Base-by-base conservation (phyloP, 2,329 filamentous ascomycete species). In the Furcasterigmium furcatum region DNA sequence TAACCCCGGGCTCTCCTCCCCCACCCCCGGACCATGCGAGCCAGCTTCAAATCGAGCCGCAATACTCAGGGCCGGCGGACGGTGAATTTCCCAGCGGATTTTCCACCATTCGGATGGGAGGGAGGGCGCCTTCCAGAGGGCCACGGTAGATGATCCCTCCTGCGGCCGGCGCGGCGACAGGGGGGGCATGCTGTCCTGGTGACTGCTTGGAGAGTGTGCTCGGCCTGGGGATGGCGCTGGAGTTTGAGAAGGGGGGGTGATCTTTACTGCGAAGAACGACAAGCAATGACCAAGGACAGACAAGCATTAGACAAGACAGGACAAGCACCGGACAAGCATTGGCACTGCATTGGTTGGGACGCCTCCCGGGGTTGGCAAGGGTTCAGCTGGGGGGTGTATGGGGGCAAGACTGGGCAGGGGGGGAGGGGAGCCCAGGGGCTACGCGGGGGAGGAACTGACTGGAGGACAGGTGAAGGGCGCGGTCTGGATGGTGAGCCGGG, bases 71-170 rank as follows among this genome's bases (percentile, higher is more conserved):
- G 49, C 50, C 49, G n/a, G n/a, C n/a, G 50, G 50, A 51, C 41
- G 48, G 45, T 21, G 38, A 50, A 52, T 52, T 46, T 9, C 48
- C 48, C 48, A 48, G 43, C 16, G 24, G 43, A 46, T 50, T 52
- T 52, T 50, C 50, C 50, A 50, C 50, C 50, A 52, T 46, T 48
- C 50, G 50, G 41, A 45, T 14, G 29, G 2, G 24, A 29, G 30
- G 40, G 10, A 21, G 20, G 27, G 38, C 21, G 38, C 25, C 38
- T n/a, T n/a, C 38, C 20, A 16, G 32, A 18, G 32, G 32, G 32
- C 9, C 18, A 13, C 32, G 32, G 32, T 35, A 35, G 32, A 35
- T 35, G 32, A 35, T 35, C 32, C 18, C 32, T 27, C 24, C 24
- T 12, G 7, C 7, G 24, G 12, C 24, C 12, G 24, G 24, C 24